A percentile compares a stretch with the other conserved stretches of the same genome.
These are phyloP conservation scores for Talaromyces borbonicus DNA, from an alignment of 495 filamentous ascomycete species.

Conservation along the genomic window DNA sequence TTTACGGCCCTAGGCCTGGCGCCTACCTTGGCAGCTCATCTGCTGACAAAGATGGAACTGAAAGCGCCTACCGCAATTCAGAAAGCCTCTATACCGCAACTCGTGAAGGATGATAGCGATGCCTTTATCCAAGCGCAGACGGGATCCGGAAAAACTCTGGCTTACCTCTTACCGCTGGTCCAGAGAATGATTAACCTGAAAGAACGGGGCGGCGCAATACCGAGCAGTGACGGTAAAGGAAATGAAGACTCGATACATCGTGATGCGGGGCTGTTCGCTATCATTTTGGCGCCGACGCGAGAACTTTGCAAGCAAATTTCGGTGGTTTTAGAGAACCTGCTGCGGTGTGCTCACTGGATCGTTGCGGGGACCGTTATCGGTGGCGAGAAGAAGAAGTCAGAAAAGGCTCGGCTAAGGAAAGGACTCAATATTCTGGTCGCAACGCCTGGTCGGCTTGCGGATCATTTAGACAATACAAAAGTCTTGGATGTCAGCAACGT, in stretches of 20 bases:
- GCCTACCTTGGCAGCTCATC: slow-evolving; percentile 63
- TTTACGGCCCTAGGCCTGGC: slow-evolving; percentile 80
- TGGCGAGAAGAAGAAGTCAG: slow-evolving; percentile 94
- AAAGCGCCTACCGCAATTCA: slow-evolving; percentile 93
- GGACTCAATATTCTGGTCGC: slow-evolving; percentile 92
- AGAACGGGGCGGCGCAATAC: slow-evolving; percentile 11
- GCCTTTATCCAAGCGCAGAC: slow-evolving; percentile 97
- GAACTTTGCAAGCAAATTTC: slow-evolving; percentile 92
- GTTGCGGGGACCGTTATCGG: slow-evolving; percentile 88
- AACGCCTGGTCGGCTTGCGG: slow-evolving; percentile 79
- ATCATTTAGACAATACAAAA: slow-evolving; percentile 88
- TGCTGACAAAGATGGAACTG: slow-evolving; percentile 76
- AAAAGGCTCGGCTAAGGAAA: slow-evolving; percentile 86
- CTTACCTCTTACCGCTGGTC: slow-evolving; percentile 85
- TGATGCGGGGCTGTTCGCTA: slow-evolving; percentile 83
- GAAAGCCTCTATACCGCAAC: slow-evolving; percentile 67
- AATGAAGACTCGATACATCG: slow-evolving; percentile 49
- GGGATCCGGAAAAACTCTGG: slow-evolving; percentile 92
- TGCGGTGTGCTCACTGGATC: slow-evolving; percentile 80
- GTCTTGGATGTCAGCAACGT: slow-evolving; percentile 80
- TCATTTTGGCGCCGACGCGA: slow-evolving; percentile 83
- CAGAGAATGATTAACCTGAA: slow-evolving; percentile 62
- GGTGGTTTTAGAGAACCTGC: slow-evolving; percentile 66
- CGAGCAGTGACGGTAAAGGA: slow-evolving; percentile 17
- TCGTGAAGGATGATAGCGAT: slow-evolving; percentile 75